phyloP scores from a whole-genome alignment of 2,329 filamentous ascomycete species.

The Xylaria sp. region DNA sequence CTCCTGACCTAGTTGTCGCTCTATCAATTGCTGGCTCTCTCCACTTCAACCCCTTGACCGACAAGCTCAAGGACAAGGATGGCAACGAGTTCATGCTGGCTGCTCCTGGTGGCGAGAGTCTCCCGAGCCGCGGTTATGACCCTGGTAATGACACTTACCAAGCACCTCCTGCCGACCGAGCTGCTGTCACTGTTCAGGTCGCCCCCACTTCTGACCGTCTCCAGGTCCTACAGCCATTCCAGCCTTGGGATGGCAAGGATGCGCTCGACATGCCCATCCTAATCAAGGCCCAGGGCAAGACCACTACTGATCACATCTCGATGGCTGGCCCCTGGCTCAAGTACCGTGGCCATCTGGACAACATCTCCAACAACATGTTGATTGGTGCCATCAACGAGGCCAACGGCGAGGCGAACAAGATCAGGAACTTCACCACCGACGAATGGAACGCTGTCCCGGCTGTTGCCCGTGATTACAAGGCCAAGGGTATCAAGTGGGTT shows the following conservation, averaged over 20 bases:
- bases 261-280: conserved; percentile 84
- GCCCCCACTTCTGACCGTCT: conserved; percentile 92
- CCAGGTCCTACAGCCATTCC: conserved; percentile 88
- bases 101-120: conserved; percentile 80
- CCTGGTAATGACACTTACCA: conserved; percentile 94
- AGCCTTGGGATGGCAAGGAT: conserved; percentile 92
- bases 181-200: conserved; percentile 79
- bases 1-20: conserved; percentile 88
- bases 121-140: conserved; percentile 86
- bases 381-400: conserved; percentile 96
- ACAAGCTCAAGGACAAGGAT: conserved; percentile 91
- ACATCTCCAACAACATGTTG: conserved; percentile 99
- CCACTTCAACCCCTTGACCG: conserved; percentile 94
- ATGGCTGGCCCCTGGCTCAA: conserved; percentile 98
- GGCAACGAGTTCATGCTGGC: conserved; percentile 95
- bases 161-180: conserved; percentile 85
- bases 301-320: conserved; percentile 96
- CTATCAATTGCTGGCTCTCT: conserved; percentile 84
- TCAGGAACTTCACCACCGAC: conserved; percentile 88
- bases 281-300: conserved; percentile 97
- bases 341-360: conserved; percentile 98
- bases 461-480: conserved; percentile 98
- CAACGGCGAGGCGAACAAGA: conserved; percentile 97
- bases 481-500: conserved; percentile 94
- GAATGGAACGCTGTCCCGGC: conserved; percentile 89